Evolutionary conservation across 768 basidiomycete species (phyloP).

Genomic region (Tephrocybe sp.): DNA sequence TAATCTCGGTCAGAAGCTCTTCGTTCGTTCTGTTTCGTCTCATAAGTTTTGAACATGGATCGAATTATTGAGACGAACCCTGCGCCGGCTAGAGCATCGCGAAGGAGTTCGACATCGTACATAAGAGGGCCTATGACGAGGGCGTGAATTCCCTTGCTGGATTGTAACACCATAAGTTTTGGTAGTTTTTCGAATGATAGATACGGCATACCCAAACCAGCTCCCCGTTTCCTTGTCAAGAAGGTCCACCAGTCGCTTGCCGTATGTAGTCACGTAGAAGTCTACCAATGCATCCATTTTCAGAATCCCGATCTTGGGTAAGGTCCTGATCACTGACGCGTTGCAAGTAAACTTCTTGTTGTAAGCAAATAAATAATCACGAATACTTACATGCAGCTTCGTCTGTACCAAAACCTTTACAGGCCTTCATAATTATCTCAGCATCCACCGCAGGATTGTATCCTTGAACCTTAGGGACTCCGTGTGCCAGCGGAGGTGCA

Average conservation of each 20-base stretch:
- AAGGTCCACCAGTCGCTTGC: constrained; percentile 25
- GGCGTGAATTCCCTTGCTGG: constrained; percentile 19
- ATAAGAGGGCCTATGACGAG: constrained; percentile 35
- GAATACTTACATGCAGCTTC: constrained; percentile 28
- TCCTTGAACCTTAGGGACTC: constrained; percentile 27
- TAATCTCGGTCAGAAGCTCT: constrained; percentile 33
- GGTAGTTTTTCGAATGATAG: background rate
- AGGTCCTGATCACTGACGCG: constrained; percentile 28
- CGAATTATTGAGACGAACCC: constrained; percentile 21
- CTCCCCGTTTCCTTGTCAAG: constrained; percentile 26
- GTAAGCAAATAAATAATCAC: background rate
- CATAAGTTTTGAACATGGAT: background rate
- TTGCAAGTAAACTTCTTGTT: background rate
- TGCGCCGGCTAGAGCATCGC: constrained; percentile 27
- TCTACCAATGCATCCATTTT: constrained; percentile 35
- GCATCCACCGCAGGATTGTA: constrained; percentile 31
- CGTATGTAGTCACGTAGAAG: constrained; percentile 26
- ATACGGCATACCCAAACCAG: constrained; percentile 28
- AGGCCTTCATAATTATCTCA: constrained; percentile 27
- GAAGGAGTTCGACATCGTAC: constrained; percentile 36
- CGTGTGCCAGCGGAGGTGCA: constrained; percentile 19
- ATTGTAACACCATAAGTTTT: background rate
- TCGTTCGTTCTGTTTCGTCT: constrained; percentile 29
- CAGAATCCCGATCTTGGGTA: constrained; percentile 24
- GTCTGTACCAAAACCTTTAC: constrained; percentile 25